Base-by-base conservation (phyloP, 768 basidiomycete genomes). In the Leccinum obscurum region DNA sequence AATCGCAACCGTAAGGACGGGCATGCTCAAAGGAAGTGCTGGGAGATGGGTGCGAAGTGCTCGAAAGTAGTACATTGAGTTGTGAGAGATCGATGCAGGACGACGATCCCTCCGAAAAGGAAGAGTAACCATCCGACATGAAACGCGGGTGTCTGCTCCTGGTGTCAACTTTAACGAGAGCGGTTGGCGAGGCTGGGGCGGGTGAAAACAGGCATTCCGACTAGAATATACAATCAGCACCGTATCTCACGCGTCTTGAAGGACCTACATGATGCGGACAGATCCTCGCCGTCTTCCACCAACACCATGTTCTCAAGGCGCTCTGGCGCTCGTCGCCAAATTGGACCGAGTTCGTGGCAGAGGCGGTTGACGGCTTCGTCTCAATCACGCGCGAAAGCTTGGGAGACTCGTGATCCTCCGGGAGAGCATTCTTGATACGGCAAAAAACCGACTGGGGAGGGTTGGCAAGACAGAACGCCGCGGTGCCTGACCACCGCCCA, bases 41-140 rank as follows among this genome's bases (percentile, higher is more conserved):
- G 9, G 83, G 77, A 32, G 77, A 68, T 0, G 86, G 83, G 46
- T 84, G 78, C 0, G 85, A 82, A 0, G 80, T 70, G 52, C 85
- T 86, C 5, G 85, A 71, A 15, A 93, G 79, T 15, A 84, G 72
- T 3, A 75, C 63, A 62, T 85, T 85, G 57, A 93, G 71, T 2
- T 85, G 84, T 0, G 81, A 79, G 2, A 92, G 70, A 70, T 93
- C 90, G 58, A 92, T 85, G 73, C 90, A 91, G 0, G 88, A 90
- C 70, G 88, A 84, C 0, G 90, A 92, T 34, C 86, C 87, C 5
- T 85, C 88, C 0, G 86, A 88, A 52, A 85, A 74, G 0, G 81
- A 75, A 2, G 85, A 89, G 1, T 87, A 87, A 3, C 84, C 84
- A 60, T 90, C 89, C 0, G 85, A 89, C 5, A 80, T 70, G 1